Conservation (phyloP, 768 basidiomycete species). For the Nidularia pulvinata region DNA sequence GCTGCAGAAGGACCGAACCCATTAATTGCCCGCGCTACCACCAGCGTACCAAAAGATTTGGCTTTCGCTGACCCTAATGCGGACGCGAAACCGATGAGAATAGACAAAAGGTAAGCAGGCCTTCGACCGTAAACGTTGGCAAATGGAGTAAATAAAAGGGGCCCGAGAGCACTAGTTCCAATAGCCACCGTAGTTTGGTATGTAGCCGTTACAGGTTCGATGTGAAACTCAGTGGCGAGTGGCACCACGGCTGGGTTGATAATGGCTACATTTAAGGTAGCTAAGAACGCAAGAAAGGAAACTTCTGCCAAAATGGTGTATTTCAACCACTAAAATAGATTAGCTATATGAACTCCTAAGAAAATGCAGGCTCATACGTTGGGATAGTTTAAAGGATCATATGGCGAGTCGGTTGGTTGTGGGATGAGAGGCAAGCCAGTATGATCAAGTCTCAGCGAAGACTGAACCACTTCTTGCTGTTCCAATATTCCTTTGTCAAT, state of each 20-base stretch:
- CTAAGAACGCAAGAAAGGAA: slow-evolving; percentile 29
- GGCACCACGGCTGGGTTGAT: slow-evolving; percentile 36
- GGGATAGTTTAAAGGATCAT: slow-evolving; percentile 41
- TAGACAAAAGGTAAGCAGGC: slow-evolving; percentile 30
- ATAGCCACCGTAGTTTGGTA: slow-evolving; percentile 39
- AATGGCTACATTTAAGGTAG: slow-evolving; percentile 34
- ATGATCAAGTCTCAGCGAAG: slow-evolving; percentile 12
- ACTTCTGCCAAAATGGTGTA: slow-evolving; percentile 26
- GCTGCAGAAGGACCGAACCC: slow-evolving; percentile 33
- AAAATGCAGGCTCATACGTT: slow-evolving; percentile 13
- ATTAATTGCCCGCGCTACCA: slow-evolving; percentile 33
- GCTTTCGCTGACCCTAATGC: slow-evolving; percentile 29
- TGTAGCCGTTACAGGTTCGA: slow-evolving; percentile 32
- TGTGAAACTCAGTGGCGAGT: slow-evolving; percentile 31
- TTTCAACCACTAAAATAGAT: slow-evolving; percentile 27
- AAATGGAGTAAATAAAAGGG: slow-evolving; percentile 33
- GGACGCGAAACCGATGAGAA: slow-evolving; percentile 29
- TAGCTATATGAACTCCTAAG: neutral
- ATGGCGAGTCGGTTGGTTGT: slow-evolving; percentile 33
- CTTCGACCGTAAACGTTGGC: slow-evolving; percentile 40
- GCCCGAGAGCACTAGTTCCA: slow-evolving; percentile 30
- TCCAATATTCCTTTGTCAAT: too few relatives aligned
- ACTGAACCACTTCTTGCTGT: too few relatives aligned
- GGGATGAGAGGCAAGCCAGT: slow-evolving; percentile 39
- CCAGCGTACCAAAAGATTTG: slow-evolving; percentile 25